phyloP scores from a whole-genome alignment of 495 filamentous ascomycete genomes.

The Zalerion maritima region DNA sequence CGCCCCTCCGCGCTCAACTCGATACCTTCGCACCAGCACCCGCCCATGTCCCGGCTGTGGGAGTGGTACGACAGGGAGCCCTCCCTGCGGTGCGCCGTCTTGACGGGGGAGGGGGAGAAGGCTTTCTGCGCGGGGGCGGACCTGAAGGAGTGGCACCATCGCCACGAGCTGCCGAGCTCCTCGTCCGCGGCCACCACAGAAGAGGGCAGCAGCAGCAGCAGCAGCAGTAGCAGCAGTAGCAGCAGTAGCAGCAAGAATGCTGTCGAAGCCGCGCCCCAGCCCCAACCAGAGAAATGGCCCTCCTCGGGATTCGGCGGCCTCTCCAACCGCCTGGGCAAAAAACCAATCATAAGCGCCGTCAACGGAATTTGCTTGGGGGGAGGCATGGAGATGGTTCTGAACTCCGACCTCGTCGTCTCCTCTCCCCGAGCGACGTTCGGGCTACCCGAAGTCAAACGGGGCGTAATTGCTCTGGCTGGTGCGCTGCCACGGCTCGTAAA shows the following conservation, averaged over 20 bases:
- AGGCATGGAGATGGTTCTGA: conserved; percentile 57
- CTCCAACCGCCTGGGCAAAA: conserved; percentile 36
- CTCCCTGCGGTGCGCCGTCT: conserved; percentile 35
- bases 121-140: conserved; percentile 49
- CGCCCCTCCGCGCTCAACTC: conserved; percentile 44
- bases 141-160: conserved; percentile 26
- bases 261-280: conserved; percentile 4
- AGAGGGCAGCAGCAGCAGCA: conserved; percentile 29
- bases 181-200: neutral
- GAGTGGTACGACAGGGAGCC: conserved; percentile 45
- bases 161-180: conserved; percentile 6
- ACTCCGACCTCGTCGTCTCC: conserved; percentile 56
- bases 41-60: conserved; percentile 36
- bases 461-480: conserved; percentile 56
- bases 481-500: conserved; percentile 49
- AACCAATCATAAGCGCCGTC: conserved; percentile 61
- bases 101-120: conserved; percentile 39
- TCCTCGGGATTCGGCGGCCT: conserved; percentile 40
- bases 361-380: conserved; percentile 65
- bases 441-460: conserved; percentile 54
- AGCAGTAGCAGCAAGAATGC: conserved; percentile 8
- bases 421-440: conserved; percentile 37
- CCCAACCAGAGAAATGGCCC: conserved; percentile 26
- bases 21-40: conserved; percentile 35
- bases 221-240: conserved; percentile 11